phyloP scores from a whole-genome alignment of 1,284 basidiomycete species.

The Exobasidium cylindrosporum region DNA sequence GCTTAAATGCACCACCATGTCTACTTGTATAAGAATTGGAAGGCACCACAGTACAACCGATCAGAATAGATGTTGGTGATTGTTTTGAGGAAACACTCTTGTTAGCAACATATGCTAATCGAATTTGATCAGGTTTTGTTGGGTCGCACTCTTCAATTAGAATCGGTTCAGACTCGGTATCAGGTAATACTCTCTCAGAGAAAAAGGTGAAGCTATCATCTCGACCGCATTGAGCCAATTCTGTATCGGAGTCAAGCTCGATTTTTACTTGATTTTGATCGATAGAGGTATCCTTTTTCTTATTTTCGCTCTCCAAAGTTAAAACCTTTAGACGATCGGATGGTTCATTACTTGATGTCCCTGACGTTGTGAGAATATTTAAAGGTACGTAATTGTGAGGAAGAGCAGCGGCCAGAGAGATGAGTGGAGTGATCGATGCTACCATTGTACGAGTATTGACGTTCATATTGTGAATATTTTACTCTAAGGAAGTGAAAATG shows the following conservation, averaged over 20 bases:
- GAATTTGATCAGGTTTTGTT: background rate
- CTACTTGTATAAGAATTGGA: background rate
- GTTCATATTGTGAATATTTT: background rate
- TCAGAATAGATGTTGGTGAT: background rate
- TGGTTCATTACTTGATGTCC: background rate
- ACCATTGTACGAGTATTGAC: background rate
- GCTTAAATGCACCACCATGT: background rate
- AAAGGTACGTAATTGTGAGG: background rate
- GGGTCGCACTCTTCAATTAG: background rate
- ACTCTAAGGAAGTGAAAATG: background rate
- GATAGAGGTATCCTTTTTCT: background rate
- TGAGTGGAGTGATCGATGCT: background rate
- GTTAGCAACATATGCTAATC: background rate
- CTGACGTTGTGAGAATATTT: background rate
- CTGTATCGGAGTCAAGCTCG: background rate
- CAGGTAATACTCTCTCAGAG: background rate
- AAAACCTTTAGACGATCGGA: background rate
- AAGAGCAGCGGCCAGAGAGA: background rate
- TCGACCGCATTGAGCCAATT: background rate
- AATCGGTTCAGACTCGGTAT: background rate
- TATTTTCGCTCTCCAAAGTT: background rate
- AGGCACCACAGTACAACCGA: background rate
- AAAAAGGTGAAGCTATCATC: background rate
- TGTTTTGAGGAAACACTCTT: background rate
- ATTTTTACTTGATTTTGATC: background rate